A percentile compares a stretch with the other conserved stretches of the same genome.
Conservation (phyloP, 208 protist species). For the Leptomonas pyrrhocoris region DNA sequence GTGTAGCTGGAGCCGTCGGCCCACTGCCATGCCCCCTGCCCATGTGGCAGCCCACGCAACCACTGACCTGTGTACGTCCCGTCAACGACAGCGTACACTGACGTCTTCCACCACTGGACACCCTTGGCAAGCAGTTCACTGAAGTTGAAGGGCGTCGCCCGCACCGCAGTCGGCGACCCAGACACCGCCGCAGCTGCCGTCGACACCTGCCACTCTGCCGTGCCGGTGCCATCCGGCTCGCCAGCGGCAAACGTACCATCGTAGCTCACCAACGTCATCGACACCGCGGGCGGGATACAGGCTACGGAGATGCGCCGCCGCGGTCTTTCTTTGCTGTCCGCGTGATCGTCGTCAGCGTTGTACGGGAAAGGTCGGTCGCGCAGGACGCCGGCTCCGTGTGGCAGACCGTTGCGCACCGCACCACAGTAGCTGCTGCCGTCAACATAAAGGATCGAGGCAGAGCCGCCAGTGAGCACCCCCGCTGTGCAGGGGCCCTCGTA, state of each 20-base stretch:
- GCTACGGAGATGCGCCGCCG: conserved; percentile 12
- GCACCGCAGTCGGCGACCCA: neutral
- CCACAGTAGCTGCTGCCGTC: conserved; percentile 76
- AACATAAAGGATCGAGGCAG: conserved; percentile 43
- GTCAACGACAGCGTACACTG: conserved; percentile 36
- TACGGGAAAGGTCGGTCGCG: conserved; percentile 39
- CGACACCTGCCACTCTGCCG: conserved; percentile 45
- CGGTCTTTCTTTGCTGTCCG: neutral
- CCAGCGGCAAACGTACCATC: conserved; percentile 75
- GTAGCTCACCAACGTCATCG: conserved; percentile 59
- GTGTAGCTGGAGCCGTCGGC: conserved; percentile 60
- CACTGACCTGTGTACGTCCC: conserved; percentile 74
- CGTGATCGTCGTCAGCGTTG: conserved; percentile 22
- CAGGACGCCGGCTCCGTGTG: conserved; percentile 57
- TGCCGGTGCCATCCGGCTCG: conserved; percentile 65
- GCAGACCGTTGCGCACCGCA: conserved; percentile 55
- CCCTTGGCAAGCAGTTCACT: conserved; percentile 1
- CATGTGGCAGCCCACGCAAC: conserved; percentile 61
- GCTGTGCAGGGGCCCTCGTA: conserved; percentile 70
- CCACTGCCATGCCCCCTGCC: conserved; percentile 71
- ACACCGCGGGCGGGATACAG: conserved; percentile 8
- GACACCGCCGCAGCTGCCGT: neutral
- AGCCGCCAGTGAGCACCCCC: conserved; percentile 59
- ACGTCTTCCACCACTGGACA: conserved; percentile 22
- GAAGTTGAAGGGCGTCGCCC: conserved; percentile 18